These are phyloP conservation scores for Rhodofomes roseus DNA, from an alignment of 1,284 basidiomycete species.

Conservation along the genomic window DNA sequence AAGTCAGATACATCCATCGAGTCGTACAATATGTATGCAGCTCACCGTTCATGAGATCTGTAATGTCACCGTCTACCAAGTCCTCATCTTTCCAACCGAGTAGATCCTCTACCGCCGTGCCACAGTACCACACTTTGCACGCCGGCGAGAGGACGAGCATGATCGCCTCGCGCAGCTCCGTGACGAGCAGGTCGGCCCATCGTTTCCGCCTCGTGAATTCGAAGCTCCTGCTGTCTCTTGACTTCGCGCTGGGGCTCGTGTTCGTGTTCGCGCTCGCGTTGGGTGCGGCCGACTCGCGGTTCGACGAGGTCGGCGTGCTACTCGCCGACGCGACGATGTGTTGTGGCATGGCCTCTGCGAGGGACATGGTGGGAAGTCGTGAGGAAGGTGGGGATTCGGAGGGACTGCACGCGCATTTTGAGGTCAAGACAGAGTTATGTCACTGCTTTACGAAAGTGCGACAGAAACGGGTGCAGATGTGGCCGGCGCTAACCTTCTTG, in stretches of 20 bases:
- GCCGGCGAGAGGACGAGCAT: slow-evolving; percentile 61
- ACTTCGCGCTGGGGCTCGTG: neutral
- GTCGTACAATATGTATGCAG: slow-evolving; percentile 7
- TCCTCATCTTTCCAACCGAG: slow-evolving; percentile 76
- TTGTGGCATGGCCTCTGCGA: slow-evolving; percentile 9
- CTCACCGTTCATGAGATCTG: slow-evolving; percentile 64
- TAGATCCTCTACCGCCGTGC: slow-evolving; percentile 63
- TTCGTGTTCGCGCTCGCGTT: neutral
- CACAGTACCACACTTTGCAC: slow-evolving; percentile 67
- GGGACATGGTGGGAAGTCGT: slow-evolving; percentile 6
- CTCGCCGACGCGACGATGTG: neutral
- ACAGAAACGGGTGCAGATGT: neutral
- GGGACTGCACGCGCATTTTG: neutral
- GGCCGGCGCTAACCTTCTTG: neutral
- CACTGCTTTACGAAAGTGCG: neutral
- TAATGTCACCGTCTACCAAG: slow-evolving; percentile 62
- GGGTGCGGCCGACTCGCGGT: neutral
- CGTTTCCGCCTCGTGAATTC: slow-evolving; percentile 85
- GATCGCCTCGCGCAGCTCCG: slow-evolving; percentile 73
- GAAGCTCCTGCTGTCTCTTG: slow-evolving; percentile 35
- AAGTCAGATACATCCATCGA: neutral
- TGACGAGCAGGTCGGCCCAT: slow-evolving; percentile 80
- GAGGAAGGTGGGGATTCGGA: neutral
- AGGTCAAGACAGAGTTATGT: neutral
- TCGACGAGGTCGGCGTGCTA: neutral